Evolutionary conservation across 352 stramenopile genomes (phyloP), one percentile per base, ranked within the genome.

Genomic region (Phytopythium boreale): DNA sequence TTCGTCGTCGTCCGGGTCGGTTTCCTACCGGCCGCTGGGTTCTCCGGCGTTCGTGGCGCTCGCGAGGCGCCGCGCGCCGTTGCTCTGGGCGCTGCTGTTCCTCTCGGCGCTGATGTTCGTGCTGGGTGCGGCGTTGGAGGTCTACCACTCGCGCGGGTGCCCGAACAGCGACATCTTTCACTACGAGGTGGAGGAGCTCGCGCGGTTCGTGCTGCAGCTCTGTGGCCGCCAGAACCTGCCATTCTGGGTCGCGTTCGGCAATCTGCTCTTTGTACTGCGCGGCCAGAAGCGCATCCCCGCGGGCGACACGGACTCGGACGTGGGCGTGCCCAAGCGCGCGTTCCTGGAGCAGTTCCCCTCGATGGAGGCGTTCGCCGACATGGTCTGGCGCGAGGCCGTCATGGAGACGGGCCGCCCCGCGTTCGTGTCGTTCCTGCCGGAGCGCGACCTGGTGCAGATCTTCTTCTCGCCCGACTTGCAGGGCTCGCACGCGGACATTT

Each of bases 221-320:
- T 88, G 73, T 41, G 56, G 36, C 36, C 81, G 77, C 11, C 69
- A 87, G 43, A 34, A 74, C 5, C 61, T 92, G 61, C 71, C 79
- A 31, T 93, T 87, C 61, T 93, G 84, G 84, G 65, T 77, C 50
- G 75, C 81, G 51, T 92, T 92, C 66, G 84, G 84, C 62, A 92
- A 89, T 49, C 62, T 89, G 53, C 66, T 93, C 22, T 93, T 93
- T 49, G 82, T 93, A 11, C 74, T 93, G 65, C 79, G 84, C 46
- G 71, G 73, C n/a, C 55, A 89, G 51, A 69, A 63, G 8, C 72
- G 74, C 43, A 92, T 93, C 59, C 84, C 84, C 12, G 79, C 82
- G 57, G 82, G 81, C 39, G 84, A 93, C 71, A 92, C 84, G 14
- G 82, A 93, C 74, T 90, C 84, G 65, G 84, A 92, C 68, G 80